phyloP scores from a whole-genome alignment of 371 early-diverging fungal species.

The Syncephalastrum sp. region DNA sequence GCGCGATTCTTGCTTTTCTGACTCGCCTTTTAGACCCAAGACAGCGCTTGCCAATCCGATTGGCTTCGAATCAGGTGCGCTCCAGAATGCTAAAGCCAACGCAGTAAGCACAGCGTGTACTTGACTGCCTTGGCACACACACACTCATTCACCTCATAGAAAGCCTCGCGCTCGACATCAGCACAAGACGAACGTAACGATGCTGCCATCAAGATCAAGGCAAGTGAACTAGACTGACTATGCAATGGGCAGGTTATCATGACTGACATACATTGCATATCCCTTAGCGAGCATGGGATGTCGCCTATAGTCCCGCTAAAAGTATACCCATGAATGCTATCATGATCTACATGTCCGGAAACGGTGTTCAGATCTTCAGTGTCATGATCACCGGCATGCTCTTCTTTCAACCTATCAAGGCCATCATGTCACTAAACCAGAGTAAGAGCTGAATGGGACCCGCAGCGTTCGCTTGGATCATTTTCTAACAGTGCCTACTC shows the following conservation, averaged over 20 bases:
- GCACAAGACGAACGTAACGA: conserved; percentile 26
- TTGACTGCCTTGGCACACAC: not conserved
- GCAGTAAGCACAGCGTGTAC: conserved; percentile 2
- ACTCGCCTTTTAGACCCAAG: conserved; percentile 2
- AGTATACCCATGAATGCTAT: conserved; percentile 95
- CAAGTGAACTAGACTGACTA: conserved; percentile 5
- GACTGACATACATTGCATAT: not conserved
- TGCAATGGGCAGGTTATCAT: not conserved
- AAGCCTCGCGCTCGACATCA: conserved; percentile 19
- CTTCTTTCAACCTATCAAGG: conserved; percentile 82
- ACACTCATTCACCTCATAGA: conserved; percentile 14
- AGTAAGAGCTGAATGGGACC: conserved; percentile 37
- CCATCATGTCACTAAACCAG: conserved; percentile 71
- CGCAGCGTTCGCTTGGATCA: not conserved
- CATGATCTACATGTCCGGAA: conserved; percentile 98
- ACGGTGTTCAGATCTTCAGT: conserved; percentile 91
- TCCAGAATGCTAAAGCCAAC: conserved; percentile 22
- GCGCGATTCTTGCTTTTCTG: not conserved
- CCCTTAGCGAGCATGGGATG: conserved; percentile 92
- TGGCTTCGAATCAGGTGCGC: conserved; percentile 35
- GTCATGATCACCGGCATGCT: conserved; percentile 96
- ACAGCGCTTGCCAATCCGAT: conserved; percentile 31
- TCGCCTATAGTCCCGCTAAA: conserved; percentile 89
- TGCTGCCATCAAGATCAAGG: conserved; percentile 38
- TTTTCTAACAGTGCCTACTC: not conserved